Percentiles rank a stretch among this genome's conserved stretches.
Conservation (phyloP, 352 stramenopile genomes). For the Globisporangium sylvaticum region DNA sequence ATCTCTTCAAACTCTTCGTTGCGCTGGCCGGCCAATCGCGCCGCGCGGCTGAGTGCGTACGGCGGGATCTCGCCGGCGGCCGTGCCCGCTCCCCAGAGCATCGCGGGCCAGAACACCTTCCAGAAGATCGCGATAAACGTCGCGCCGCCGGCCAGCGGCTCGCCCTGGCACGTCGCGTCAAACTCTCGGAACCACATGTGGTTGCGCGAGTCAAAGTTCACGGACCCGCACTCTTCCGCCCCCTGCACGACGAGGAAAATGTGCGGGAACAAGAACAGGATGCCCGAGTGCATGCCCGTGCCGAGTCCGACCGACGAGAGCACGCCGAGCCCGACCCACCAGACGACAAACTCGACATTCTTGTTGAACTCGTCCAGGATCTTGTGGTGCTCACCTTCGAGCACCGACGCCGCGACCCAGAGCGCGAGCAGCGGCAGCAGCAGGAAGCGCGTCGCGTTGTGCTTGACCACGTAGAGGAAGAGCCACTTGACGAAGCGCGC, state of each 20-base stretch:
- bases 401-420: slow-evolving; percentile 64
- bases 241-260: slow-evolving; percentile 92
- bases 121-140: slow-evolving; percentile 87
- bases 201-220: slow-evolving; percentile 83
- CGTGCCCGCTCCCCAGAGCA: slow-evolving; percentile 92
- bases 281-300: slow-evolving; percentile 92
- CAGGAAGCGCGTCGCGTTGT: slow-evolving; percentile 75
- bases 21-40: slow-evolving; percentile 74
- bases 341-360: slow-evolving; percentile 87
- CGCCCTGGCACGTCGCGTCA: slow-evolving; percentile 56
- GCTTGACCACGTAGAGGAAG: slow-evolving; percentile 50
- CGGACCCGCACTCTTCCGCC: slow-evolving; percentile 81
- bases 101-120: slow-evolving; percentile 87
- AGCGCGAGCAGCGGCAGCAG: slow-evolving; percentile 63
- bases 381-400: slow-evolving; percentile 64
- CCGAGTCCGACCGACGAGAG: slow-evolving; percentile 93
- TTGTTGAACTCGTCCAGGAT: slow-evolving; percentile 83
- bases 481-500: slow-evolving; percentile 75
- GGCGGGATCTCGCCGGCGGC: slow-evolving; percentile 92
- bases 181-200: slow-evolving; percentile 91
- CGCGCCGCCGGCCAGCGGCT: slow-evolving; percentile 39
- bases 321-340: slow-evolving; percentile 92
- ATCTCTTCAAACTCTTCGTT: slow-evolving; percentile 91
- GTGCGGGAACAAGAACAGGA: slow-evolving; percentile 94
- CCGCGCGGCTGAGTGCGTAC: slow-evolving; percentile 89